Percentiles rank a stretch among this genome's conserved stretches.
Conservation (phyloP, 2,329 filamentous ascomycete genomes). For the Talaromyces sp. region DNA sequence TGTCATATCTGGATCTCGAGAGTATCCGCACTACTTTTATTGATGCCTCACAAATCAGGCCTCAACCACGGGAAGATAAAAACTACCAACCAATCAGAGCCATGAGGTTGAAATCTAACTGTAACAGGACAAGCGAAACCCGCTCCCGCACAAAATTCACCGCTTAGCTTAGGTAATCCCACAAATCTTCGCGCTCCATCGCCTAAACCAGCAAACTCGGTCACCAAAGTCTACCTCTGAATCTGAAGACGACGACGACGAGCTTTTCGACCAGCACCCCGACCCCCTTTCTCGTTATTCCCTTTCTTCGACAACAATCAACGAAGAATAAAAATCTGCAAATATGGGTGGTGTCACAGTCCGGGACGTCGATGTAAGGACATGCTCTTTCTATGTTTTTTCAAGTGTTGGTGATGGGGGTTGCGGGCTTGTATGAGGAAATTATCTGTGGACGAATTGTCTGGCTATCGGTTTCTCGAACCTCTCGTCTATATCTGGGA, state of each 20-base stretch:
- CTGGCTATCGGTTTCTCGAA: not conserved
- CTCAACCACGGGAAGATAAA: constrained; percentile 33
- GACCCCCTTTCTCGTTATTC: constrained; percentile 31
- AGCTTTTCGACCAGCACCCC: constrained; percentile 29
- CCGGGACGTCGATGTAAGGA: constrained; percentile 62
- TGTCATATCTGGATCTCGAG: too few relatives aligned
- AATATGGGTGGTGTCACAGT: constrained; percentile 66
- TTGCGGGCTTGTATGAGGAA: not conserved
- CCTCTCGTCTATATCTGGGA: constrained; percentile 2
- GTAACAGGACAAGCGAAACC: constrained; percentile 40
- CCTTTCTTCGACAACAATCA: constrained; percentile 22
- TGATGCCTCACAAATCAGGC: constrained; percentile 20
- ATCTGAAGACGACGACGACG: constrained; percentile 32
- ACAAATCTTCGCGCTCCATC: constrained; percentile 17
- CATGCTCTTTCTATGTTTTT: constrained; percentile 22
- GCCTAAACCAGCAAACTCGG: constrained; percentile 28
- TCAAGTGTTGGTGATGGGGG: constrained; percentile 11
- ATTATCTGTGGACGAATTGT: not conserved
- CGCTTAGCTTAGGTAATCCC: constrained; percentile 18
- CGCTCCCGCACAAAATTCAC: constrained; percentile 26
- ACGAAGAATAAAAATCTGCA: constrained; percentile 38
- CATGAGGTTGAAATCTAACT: constrained; percentile 29
- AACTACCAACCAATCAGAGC: not conserved
- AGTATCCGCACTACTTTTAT: too few relatives aligned
- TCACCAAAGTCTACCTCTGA: constrained; percentile 6